phyloP scores from a whole-genome alignment of 805 yeast species.

The Danielozyma ontarioensis region DNA sequence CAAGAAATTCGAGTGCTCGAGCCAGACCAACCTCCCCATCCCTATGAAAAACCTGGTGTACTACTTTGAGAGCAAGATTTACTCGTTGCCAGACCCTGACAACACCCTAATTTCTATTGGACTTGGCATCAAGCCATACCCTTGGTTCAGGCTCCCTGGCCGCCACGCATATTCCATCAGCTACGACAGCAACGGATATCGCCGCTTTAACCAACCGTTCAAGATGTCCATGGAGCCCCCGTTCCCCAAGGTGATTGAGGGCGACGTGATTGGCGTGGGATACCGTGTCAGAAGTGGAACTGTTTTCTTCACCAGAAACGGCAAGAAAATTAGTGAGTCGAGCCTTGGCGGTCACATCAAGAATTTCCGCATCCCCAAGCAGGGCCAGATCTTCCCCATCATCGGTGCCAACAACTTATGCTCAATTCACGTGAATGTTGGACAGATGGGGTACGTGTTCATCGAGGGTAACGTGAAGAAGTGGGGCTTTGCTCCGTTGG shows the following conservation, averaged over 20 bases:
- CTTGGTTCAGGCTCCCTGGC: constrained; percentile 90
- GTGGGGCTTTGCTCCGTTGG: constrained; percentile 92
- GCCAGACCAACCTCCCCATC: constrained; percentile 79
- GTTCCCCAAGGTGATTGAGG: constrained; percentile 62
- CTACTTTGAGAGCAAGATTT: constrained; percentile 84
- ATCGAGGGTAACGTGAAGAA: constrained; percentile 91
- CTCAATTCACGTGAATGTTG: constrained; percentile 81
- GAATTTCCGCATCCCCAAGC: constrained; percentile 50
- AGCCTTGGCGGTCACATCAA: constrained; percentile 74
- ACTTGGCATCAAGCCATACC: constrained; percentile 81
- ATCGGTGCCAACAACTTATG: constrained; percentile 83
- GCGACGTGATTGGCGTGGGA: constrained; percentile 93
- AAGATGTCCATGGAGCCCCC: constrained; percentile 38
- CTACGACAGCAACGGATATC: constrained; percentile 82
- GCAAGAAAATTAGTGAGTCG: constrained; percentile 79
- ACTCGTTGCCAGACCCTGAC: constrained; percentile 57
- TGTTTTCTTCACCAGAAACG: constrained; percentile 89
- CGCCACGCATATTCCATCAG: constrained; percentile 77
- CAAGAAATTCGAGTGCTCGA: constrained; percentile 57
- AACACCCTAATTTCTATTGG: constrained; percentile 67
- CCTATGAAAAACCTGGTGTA: constrained; percentile 81
- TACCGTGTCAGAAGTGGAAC: constrained; percentile 79
- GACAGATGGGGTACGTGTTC: constrained; percentile 83
- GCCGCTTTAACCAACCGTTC: constrained; percentile 79
- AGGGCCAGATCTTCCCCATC: constrained; percentile 69